These are phyloP conservation scores for Phytopythium montanum DNA, from an alignment of 352 stramenopile genomes.

Conservation along the genomic window DNA sequence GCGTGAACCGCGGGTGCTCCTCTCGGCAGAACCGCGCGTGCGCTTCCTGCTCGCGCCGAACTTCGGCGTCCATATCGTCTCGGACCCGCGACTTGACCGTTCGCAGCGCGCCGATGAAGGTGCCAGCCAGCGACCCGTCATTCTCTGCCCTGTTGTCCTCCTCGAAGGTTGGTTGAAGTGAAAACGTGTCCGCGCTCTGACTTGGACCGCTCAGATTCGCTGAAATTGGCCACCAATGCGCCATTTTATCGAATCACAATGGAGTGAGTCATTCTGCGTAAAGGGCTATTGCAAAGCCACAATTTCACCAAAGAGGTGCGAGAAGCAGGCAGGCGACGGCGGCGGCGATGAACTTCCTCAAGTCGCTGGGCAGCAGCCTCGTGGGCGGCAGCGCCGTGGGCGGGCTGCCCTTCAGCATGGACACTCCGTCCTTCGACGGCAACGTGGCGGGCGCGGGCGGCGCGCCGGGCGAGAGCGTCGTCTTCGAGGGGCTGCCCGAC, in stretches of 20 bases:
- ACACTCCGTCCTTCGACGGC: constrained; percentile 27
- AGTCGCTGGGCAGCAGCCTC: constrained; percentile 70
- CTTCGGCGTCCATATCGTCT: constrained; percentile 41
- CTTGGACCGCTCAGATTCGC: too few relatives aligned
- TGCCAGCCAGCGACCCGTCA: constrained; percentile 23
- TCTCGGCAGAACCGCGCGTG: constrained; percentile 49
- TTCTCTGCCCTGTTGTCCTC: not conserved
- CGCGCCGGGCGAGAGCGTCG: constrained; percentile 29
- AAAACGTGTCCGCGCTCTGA: too few relatives aligned
- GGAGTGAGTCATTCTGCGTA: too few relatives aligned
- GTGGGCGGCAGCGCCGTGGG: constrained; percentile 67
- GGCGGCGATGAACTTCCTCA: constrained; percentile 83
- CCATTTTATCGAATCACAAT: too few relatives aligned
- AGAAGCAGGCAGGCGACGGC: not conserved
- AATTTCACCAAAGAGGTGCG: not conserved
- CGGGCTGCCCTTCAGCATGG: constrained; percentile 67
- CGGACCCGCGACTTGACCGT: constrained; percentile 61
- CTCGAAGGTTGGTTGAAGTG: not conserved
- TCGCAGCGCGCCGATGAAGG: constrained; percentile 43
- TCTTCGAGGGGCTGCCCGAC: constrained; percentile 64
- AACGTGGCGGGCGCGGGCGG: constrained; percentile 44
- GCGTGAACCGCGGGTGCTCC: too few relatives aligned
- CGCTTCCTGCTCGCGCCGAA: constrained; percentile 34
- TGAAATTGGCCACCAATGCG: too few relatives aligned
- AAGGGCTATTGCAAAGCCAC: too few relatives aligned